Evolutionary conservation across 192 early-diverging fungal genomes (phyloP), one percentile per base, ranked within the genome.

Genomic region (Coemansia sp.): DNA sequence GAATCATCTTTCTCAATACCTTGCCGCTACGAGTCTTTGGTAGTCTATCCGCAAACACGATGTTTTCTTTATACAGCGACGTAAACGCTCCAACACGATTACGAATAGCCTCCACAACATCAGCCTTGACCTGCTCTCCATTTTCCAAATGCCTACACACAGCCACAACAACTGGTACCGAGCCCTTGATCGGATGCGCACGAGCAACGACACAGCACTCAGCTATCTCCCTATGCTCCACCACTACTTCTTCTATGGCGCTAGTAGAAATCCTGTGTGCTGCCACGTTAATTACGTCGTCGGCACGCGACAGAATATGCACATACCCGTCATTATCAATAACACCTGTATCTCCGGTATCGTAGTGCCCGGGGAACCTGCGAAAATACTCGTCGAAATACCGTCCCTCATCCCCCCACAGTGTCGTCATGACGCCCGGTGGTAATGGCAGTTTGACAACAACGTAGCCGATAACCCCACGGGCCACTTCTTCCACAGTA

Each of bases 221-320:
- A 8, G 86, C 91, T 16, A 92, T 85, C 8, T 74, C 78, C 0
- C 67, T 70, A 75, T 94, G 90, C 10, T 82, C 78, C 6, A 90
- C 81, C 2, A 97, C 76, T 10, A 92, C 88, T 68, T 91, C 88
- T 62, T 97, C 95, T 20, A 93, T 87, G 0, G 87, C 88, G 34
- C 93, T 92, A 0, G 92, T 93, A 6, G 90, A 91, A 2, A 97
- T 79, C 0, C 95, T 90, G 31, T 86, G 54, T 4, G 29, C 54
- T 13, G 54, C 94, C 1, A 94, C 91, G 68, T 97, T 95, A 73
- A 97, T 92, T 40, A 97, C 87, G 59, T 93, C 90, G 67, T 91
- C 90, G 1, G 88, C 88, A 41, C 91, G 86, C 51, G 90, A 91
- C 75, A 90, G 82, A 15, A 93, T 80, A 54, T 90, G 89, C 38